Percentiles rank a stretch among this genome's conserved stretches.
Conservation (phyloP, 148 eudicot species). For the Rhododendron mucronatum region DNA sequence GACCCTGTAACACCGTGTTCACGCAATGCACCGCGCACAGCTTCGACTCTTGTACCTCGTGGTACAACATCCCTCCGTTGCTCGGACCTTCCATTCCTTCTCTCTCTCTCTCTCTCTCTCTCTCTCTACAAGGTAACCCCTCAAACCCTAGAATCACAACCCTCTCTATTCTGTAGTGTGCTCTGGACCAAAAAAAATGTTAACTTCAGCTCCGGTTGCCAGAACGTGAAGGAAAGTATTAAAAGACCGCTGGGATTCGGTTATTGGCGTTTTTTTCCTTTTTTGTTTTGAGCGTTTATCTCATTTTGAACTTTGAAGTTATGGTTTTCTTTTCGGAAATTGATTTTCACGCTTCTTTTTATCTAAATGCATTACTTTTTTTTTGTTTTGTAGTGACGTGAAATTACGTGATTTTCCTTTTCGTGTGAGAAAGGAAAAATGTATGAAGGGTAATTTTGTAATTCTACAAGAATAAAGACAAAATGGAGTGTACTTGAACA, state of each 20-base stretch:
- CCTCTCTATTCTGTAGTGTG: not conserved
- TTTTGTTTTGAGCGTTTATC: not conserved
- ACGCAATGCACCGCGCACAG: conserved; percentile 97
- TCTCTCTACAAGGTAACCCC: not conserved
- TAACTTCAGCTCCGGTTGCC: not conserved
- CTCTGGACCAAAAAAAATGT: not conserved
- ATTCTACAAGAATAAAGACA: too few species aligned
- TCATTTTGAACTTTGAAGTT: not conserved
- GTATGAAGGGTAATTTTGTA: too few species aligned
- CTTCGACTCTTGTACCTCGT: conserved; percentile 95
- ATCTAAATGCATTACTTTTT: too few species aligned
- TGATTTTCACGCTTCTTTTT: too few species aligned
- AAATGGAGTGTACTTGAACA: too few species aligned
- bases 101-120: not conserved
- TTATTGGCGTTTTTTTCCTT: not conserved
- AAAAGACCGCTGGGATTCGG: not conserved
- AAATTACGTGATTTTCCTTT: too few species aligned
- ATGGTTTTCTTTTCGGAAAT: too few species aligned
- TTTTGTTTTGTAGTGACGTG: too few species aligned
- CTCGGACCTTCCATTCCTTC: conserved; percentile 52
- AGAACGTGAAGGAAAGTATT: not conserved
- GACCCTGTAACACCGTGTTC: conserved; percentile 90
- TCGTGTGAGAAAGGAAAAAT: too few species aligned
- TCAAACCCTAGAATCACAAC: not conserved
- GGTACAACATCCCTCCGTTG: conserved; percentile 93